Evolutionary conservation across 2,329 filamentous ascomycete species (phyloP).

Genomic region (Madurella fahalii): DNA sequence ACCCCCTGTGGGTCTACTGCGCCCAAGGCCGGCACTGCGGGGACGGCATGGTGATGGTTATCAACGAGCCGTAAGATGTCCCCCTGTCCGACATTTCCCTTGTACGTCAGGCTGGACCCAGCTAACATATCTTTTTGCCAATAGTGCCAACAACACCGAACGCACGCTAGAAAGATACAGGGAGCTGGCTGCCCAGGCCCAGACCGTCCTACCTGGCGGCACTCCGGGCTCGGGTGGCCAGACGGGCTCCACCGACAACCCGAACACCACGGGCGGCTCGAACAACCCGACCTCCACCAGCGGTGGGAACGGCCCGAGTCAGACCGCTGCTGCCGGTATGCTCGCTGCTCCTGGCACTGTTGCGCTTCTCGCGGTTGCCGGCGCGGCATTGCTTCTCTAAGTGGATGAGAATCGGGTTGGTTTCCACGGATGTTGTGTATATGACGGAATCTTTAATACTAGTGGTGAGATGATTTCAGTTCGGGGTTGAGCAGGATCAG

Average conservation of each 20-base stretch:
- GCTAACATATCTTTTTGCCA: constrained; percentile 22
- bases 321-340: constrained; percentile 29
- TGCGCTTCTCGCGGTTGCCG: constrained; percentile 40
- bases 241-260: constrained; percentile 15
- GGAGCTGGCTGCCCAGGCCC: constrained; percentile 32
- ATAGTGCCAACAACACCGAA: constrained; percentile 47
- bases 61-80: constrained; percentile 64
- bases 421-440: neutral
- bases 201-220: constrained; percentile 31
- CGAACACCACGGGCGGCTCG: constrained; percentile 23
- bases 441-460: neutral
- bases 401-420: constrained; percentile 22
- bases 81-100: neutral
- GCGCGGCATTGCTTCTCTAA: constrained; percentile 42
- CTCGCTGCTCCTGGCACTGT: constrained; percentile 40
- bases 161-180: constrained; percentile 51
- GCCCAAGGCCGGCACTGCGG: constrained; percentile 71
- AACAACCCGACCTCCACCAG: constrained; percentile 19
- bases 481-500: too few species aligned
- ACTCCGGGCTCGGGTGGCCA: constrained; percentile 14
- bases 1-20: constrained; percentile 77
- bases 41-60: constrained; percentile 68
- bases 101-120: too few species aligned
- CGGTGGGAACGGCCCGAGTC: constrained; percentile 13
- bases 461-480: neutral